Base-by-base conservation (phyloP, 208 protist genomes). In the Wallacemonas sp. region DNA sequence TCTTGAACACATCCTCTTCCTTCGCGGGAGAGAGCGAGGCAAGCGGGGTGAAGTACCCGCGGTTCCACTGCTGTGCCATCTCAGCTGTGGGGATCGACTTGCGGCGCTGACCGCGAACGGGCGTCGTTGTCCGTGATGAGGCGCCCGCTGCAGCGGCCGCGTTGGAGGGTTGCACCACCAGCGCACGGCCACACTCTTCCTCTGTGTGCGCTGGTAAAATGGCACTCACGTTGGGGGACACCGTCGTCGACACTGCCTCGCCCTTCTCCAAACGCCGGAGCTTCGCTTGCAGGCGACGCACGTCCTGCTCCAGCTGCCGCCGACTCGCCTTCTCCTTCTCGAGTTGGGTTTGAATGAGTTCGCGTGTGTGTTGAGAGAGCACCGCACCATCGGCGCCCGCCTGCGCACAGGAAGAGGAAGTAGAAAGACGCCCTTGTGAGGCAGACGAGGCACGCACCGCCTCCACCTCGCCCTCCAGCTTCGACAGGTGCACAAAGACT, bases 301-400 rank as follows among this genome's bases (percentile, higher is more conserved):
- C 55, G 14, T 71, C 65, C 58, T 54, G 21, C 24, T 71, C 47
- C 0, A 45, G 59, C 49, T 30, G 72, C 30, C 27, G 59, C 2
- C 51, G 59, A 34, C 38, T 51, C 15, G 33, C 46, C 12, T 30
- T 47, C 44, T 59, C 63, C 9, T 45, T 3, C 3, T 38, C 51
- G 0, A 62, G 55, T 8, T 26, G 26, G 0, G 42, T 46, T 17
- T 42, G 38, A 42, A 42, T 17, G 38, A 42, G 38, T 17, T 42
- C 38, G 17, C 38, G 38, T n/a, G 38, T 42, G 38, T 42, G 1
- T 28, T 42, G 15, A 58, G 17, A 44, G 34, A 19, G 21, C n/a
- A n/a, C n/a, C n/a, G n/a, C n/a, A n/a, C n/a, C n/a, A n/a, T n/a
- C n/a, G n/a, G n/a, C n/a, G n/a, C n/a, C n/a, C n/a, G n/a, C n/a